Conservation (phyloP, 176 grass and related monocot genomes). For the Zea luxurians region DNA sequence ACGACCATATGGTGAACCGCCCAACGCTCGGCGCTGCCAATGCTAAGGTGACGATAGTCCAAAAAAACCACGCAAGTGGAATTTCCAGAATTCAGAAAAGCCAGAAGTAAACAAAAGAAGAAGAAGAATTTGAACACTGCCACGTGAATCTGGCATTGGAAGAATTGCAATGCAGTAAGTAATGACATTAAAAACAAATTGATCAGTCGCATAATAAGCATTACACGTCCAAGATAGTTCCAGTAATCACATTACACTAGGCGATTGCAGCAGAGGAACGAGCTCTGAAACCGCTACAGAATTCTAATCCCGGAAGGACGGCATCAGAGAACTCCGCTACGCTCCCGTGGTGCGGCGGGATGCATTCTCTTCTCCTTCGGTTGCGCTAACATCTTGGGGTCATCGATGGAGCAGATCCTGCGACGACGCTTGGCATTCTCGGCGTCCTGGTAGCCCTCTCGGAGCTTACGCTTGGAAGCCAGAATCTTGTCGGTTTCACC, state of each 20-base stretch:
- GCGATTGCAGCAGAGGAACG: neutral
- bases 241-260: neutral
- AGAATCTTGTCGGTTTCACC: neutral
- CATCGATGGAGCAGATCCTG: too few relatives aligned
- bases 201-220: neutral
- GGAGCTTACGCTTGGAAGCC: neutral
- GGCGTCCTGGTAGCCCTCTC: neutral
- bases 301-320: neutral
- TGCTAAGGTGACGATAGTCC: too few relatives aligned
- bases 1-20: too few relatives aligned
- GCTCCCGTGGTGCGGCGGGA: too few relatives aligned
- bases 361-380: too few relatives aligned
- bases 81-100: neutral
- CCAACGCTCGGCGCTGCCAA: too few relatives aligned
- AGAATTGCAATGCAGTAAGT: neutral
- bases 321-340: neutral
- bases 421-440: neutral
- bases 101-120: too few relatives aligned
- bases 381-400: too few relatives aligned
- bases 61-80: neutral
- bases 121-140: neutral
- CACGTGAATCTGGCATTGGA: neutral
- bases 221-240: neutral
- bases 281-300: neutral
- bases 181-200: neutral